phyloP scores from a whole-genome alignment of 768 basidiomycete genomes.

The Amanita jacksonii region DNA sequence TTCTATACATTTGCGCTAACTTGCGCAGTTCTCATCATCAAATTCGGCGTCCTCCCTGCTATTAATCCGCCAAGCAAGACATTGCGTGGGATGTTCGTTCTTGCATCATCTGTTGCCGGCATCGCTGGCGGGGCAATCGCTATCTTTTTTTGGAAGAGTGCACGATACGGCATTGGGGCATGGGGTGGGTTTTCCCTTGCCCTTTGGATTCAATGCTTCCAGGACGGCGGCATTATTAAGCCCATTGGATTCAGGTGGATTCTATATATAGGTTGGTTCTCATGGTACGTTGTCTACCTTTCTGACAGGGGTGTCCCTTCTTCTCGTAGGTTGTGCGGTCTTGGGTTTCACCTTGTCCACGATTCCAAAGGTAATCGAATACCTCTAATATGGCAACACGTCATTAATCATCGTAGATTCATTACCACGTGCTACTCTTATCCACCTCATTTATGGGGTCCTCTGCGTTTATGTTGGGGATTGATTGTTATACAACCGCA shows the following conservation, averaged over 20 bases:
- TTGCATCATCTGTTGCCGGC: slow-evolving; percentile 72
- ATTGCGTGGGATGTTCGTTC: slow-evolving; percentile 83
- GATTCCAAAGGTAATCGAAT: slow-evolving; percentile 48
- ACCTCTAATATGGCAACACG: slow-evolving; percentile 3
- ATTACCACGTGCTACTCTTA: slow-evolving; percentile 79
- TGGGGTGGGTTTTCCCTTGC: slow-evolving; percentile 85
- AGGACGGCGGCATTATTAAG: slow-evolving; percentile 70
- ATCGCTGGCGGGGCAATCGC: slow-evolving; percentile 76
- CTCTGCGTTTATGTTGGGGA: slow-evolving; percentile 82
- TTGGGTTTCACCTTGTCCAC: slow-evolving; percentile 78
- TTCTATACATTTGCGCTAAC: slow-evolving; percentile 84
- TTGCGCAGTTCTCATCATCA: slow-evolving; percentile 80
- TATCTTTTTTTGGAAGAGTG: slow-evolving; percentile 89
- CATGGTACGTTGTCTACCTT: slow-evolving; percentile 8
- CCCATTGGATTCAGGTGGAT: slow-evolving; percentile 82
- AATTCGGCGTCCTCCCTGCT: slow-evolving; percentile 79
- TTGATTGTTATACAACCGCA: slow-evolving; percentile 89
- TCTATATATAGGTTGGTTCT: slow-evolving; percentile 64
- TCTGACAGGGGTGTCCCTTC: slow-evolving; percentile 10
- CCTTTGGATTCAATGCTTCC: slow-evolving; percentile 82
- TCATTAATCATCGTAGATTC: slow-evolving; percentile 34
- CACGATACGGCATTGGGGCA: slow-evolving; percentile 74
- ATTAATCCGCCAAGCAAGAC: slow-evolving; percentile 72
- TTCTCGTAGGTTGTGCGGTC: slow-evolving; percentile 51
- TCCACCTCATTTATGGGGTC: slow-evolving; percentile 89